phyloP scores from a whole-genome alignment of 306 rosid genomes.

The Acacia acuminata region DNA sequence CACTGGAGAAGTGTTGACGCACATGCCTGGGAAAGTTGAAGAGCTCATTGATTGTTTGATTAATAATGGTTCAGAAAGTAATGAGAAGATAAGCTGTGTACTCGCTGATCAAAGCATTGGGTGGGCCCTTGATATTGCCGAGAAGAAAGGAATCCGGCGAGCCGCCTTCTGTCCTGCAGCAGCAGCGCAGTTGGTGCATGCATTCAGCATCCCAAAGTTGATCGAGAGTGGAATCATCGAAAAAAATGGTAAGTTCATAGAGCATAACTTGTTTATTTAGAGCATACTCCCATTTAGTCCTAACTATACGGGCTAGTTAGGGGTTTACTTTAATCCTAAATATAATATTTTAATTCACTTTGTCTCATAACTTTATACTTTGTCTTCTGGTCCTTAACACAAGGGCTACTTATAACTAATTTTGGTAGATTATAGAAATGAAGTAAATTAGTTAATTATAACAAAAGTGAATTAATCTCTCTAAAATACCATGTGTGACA shows the following conservation, averaged over 20 bases:
- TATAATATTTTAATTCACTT: too few relatives aligned
- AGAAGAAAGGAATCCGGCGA: constrained; percentile 45
- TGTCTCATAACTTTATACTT: too few relatives aligned
- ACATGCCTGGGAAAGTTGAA: constrained; percentile 53
- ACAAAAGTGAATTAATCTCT: too few relatives aligned
- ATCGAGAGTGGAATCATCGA: constrained; percentile 48
- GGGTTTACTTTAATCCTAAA: too few relatives aligned
- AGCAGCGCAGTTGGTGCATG: constrained; percentile 52
- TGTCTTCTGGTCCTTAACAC: too few relatives aligned
- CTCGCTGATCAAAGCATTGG: constrained; percentile 68
- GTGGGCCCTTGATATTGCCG: constrained; percentile 60
- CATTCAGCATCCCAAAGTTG: constrained; percentile 48
- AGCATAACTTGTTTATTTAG: background rate
- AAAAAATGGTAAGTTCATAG: constrained; percentile 46
- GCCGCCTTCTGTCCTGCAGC: constrained; percentile 59
- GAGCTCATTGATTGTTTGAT: constrained; percentile 48
- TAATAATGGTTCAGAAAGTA: constrained; percentile 24
- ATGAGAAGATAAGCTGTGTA: constrained; percentile 48
- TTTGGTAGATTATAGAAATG: too few relatives aligned
- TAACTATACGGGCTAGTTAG: too few relatives aligned
- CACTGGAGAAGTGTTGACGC: constrained; percentile 43
- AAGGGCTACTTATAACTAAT: too few relatives aligned
- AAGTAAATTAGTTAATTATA: too few relatives aligned
- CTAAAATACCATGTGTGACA: too few relatives aligned
- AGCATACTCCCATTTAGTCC: too few relatives aligned